phyloP scores from a whole-genome alignment of 106 monocot genomes.

The Apostasia shenzhenica region DNA sequence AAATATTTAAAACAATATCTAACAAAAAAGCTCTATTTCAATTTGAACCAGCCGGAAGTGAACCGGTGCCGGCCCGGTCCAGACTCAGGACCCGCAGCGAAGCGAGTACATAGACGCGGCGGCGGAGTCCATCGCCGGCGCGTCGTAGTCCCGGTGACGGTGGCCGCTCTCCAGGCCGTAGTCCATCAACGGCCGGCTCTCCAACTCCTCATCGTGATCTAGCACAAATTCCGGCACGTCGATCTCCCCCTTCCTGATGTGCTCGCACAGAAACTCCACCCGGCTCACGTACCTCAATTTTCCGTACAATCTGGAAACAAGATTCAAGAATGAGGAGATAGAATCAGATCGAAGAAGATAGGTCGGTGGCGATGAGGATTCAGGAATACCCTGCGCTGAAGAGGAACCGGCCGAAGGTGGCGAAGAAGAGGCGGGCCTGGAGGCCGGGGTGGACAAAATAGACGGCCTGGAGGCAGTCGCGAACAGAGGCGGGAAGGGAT shows the following conservation, averaged over 20 bases:
- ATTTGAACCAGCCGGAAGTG: too few relatives aligned
- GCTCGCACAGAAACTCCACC: conserved; percentile 74
- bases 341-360: too few relatives aligned
- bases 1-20: too few relatives aligned
- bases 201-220: conserved; percentile 83
- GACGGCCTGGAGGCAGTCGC: conserved; percentile 46
- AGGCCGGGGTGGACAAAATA: conserved; percentile 89
- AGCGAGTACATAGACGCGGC: conserved; percentile 63
- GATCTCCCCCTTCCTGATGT: conserved; percentile 44
- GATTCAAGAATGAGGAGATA: background rate
- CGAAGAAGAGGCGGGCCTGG: conserved; percentile 82
- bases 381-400: conserved; percentile 59
- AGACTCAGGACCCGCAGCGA: conserved; percentile 43
- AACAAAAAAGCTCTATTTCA: too few relatives aligned
- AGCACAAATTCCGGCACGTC: conserved; percentile 71
- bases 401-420: conserved; percentile 82
- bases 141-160: conserved; percentile 41
- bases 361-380: too few relatives aligned
- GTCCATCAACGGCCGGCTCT: conserved; percentile 79
- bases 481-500: conserved; percentile 27
- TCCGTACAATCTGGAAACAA: conserved; percentile 48
- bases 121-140: conserved; percentile 63
- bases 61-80: background rate
- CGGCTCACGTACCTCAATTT: conserved; percentile 76
- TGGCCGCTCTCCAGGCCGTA: conserved; percentile 61